Conservation (phyloP, 768 basidiomycete species). For the Zangia roseola region DNA sequence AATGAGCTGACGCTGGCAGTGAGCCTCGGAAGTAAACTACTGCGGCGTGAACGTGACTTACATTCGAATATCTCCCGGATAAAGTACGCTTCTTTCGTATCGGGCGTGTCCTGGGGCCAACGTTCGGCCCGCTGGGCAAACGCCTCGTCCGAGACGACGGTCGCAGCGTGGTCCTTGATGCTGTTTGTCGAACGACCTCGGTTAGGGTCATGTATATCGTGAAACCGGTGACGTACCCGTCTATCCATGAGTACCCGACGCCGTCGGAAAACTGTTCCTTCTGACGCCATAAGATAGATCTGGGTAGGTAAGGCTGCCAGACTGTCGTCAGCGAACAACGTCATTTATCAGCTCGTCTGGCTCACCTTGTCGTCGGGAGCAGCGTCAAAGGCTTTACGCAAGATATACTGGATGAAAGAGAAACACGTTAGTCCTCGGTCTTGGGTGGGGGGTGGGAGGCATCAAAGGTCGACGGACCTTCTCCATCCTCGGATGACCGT, state of each 20-base stretch:
- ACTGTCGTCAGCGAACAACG: background rate
- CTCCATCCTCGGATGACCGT: slow-evolving; percentile 92
- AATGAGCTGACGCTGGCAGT: slow-evolving; percentile 51
- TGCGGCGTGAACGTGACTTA: slow-evolving; percentile 27
- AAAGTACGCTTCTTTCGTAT: slow-evolving; percentile 95
- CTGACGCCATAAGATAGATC: slow-evolving; percentile 95
- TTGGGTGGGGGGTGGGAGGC: background rate
- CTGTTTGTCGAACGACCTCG: slow-evolving; percentile 36
- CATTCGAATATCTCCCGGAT: slow-evolving; percentile 92
- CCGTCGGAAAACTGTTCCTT: slow-evolving; percentile 99
- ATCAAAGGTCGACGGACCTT: slow-evolving; percentile 55
- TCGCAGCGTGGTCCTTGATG: slow-evolving; percentile 85
- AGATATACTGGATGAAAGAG: slow-evolving; percentile 79
- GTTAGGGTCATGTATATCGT: background rate
- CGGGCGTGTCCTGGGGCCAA: slow-evolving; percentile 79
- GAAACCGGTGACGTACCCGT: slow-evolving; percentile 56
- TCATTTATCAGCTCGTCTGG: background rate
- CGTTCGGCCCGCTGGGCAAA: slow-evolving; percentile 71
- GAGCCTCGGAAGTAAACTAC: slow-evolving; percentile 1
- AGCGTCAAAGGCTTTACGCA: slow-evolving; percentile 94
- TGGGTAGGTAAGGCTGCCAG: slow-evolving; percentile 82
- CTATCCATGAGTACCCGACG: slow-evolving; percentile 98
- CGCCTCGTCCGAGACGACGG: slow-evolving; percentile 75
- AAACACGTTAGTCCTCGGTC: slow-evolving; percentile 9
- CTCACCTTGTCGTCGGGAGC: slow-evolving; percentile 72